Percentiles rank a stretch among this genome's conserved stretches.
Conservation (phyloP, 139 green algal genomes). For the Chlorella sorokiniana region DNA sequence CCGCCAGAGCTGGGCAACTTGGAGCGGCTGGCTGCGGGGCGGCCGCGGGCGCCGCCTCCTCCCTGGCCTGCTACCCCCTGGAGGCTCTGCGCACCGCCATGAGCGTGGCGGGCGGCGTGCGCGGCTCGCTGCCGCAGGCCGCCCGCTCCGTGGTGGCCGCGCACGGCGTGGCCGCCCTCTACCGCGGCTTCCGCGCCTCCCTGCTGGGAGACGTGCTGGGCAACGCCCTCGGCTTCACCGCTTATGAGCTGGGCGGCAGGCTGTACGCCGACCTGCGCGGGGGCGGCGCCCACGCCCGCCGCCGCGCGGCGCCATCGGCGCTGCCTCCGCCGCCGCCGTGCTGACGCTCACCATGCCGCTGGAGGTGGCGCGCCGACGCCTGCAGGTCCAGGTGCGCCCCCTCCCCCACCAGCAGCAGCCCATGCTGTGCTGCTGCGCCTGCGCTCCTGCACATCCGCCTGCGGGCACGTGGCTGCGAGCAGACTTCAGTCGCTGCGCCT, state of each 20-base stretch:
- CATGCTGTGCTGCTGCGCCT: not conserved
- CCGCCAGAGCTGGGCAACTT: conserved; percentile 10
- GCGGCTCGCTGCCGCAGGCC: conserved; percentile 26
- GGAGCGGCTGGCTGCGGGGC: conserved; percentile 36
- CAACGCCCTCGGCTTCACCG: conserved; percentile 27
- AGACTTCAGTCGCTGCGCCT: no score
- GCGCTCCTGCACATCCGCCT: not conserved
- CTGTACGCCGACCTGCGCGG: conserved; percentile 2
- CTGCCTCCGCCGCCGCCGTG: conserved; percentile 18
- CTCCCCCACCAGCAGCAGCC: no score
- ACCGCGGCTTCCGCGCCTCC: conserved; percentile 30
- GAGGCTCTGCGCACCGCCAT: conserved; percentile 32
- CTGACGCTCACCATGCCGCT: conserved; percentile 38
- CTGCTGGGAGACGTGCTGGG: conserved; percentile 35
- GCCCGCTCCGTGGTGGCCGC: not conserved
- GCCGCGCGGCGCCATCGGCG: conserved; percentile 22
- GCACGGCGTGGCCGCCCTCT: conserved; percentile 23
- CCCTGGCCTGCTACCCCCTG: conserved; percentile 25
- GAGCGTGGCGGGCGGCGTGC: conserved; percentile 30
- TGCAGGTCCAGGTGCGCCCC: conserved; percentile 33
- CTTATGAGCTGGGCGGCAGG: conserved; percentile 10
- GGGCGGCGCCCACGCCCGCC: conserved; percentile 1
- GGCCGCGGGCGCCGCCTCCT: conserved; percentile 23
- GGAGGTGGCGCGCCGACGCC: conserved; percentile 34
- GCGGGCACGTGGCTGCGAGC: no score